Percentiles rank a stretch among this genome's conserved stretches.
These are phyloP conservation scores for Plasmodium vivax DNA, from an alignment of 169 alveolate genomes.

Conservation along the genomic window DNA sequence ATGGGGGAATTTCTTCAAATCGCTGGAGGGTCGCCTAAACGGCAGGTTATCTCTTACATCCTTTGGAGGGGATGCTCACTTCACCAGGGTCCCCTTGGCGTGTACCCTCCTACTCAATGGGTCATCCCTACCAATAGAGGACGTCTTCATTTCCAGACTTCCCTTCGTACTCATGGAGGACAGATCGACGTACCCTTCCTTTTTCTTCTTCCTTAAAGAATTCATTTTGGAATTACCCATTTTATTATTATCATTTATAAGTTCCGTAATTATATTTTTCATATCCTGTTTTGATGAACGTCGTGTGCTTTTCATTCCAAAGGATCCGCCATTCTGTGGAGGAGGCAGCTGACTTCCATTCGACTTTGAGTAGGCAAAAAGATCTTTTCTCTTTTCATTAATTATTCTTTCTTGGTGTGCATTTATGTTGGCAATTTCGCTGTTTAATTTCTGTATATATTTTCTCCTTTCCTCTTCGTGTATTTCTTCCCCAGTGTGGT, in stretches of 20 bases:
- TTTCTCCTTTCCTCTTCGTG: neutral
- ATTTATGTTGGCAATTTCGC: constrained; percentile 22
- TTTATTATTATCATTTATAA: constrained; percentile 38
- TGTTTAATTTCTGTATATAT: constrained; percentile 37
- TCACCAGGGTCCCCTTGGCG: constrained; percentile 17
- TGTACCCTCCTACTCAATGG: neutral
- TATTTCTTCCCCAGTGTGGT: neutral
- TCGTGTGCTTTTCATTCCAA: constrained; percentile 1
- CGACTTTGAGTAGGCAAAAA: constrained; percentile 32
- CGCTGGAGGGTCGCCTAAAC: neutral
- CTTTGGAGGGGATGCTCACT: neutral
- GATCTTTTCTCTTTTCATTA: constrained; percentile 25
- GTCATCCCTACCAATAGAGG: neutral
- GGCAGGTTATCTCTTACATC: neutral
- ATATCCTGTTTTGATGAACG: constrained; percentile 3
- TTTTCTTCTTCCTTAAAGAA: constrained; percentile 22
- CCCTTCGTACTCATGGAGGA: constrained; percentile 71
- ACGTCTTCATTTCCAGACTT: constrained; percentile 10
- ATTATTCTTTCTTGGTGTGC: constrained; percentile 23
- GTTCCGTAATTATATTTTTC: constrained; percentile 36
- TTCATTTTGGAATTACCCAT: neutral
- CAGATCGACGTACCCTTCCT: constrained; percentile 8
- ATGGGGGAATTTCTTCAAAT: neutral
- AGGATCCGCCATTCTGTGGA: constrained; percentile 15
- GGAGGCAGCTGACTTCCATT: neutral